Conservation (phyloP, 1,284 basidiomycete genomes). For the Fomitopsis pinicola region DNA sequence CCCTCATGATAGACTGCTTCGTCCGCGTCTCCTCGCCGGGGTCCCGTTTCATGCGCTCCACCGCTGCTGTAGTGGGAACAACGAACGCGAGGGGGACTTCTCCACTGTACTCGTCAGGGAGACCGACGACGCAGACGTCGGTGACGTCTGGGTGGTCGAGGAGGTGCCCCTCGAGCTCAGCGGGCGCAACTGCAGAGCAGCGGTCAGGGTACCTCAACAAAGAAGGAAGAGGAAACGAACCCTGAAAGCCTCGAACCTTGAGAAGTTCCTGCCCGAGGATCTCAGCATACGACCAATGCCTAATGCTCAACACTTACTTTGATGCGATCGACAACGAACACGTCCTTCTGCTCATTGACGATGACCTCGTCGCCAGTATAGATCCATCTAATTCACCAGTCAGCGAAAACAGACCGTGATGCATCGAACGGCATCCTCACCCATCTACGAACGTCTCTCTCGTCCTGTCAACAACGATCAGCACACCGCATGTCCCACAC, state of each 20-base stretch:
- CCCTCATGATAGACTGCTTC: conserved; percentile 16
- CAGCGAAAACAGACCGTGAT: background rate
- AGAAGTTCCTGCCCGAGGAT: conserved; percentile 10
- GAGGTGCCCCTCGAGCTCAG: conserved; percentile 46
- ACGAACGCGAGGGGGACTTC: conserved; percentile 49
- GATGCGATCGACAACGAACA: conserved; percentile 42
- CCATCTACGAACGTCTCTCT: conserved; percentile 39
- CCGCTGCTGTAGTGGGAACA: conserved; percentile 12
- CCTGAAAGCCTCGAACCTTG: conserved; percentile 23
- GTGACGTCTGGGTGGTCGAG: conserved; percentile 63
- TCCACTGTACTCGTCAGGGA: conserved; percentile 71
- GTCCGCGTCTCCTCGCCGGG: conserved; percentile 7
- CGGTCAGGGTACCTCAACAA: conserved; percentile 12
- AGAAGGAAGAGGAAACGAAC: background rate
- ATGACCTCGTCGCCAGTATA: conserved; percentile 41
- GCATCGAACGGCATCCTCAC: conserved; percentile 13
- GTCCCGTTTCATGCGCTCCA: conserved; percentile 13
- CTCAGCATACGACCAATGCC: background rate
- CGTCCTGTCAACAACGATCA: conserved; percentile 26
- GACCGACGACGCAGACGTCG: conserved; percentile 58
- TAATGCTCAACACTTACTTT: conserved; percentile 26
- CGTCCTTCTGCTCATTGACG: conserved; percentile 34
- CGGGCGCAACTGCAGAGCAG: conserved; percentile 27
- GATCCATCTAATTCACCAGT: conserved; percentile 32
- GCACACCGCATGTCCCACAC: background rate